A percentile compares a stretch with the other conserved stretches of the same genome.
Evolutionary conservation across 352 stramenopile species (phyloP).

Genomic region (Pythium dissotocum): DNA sequence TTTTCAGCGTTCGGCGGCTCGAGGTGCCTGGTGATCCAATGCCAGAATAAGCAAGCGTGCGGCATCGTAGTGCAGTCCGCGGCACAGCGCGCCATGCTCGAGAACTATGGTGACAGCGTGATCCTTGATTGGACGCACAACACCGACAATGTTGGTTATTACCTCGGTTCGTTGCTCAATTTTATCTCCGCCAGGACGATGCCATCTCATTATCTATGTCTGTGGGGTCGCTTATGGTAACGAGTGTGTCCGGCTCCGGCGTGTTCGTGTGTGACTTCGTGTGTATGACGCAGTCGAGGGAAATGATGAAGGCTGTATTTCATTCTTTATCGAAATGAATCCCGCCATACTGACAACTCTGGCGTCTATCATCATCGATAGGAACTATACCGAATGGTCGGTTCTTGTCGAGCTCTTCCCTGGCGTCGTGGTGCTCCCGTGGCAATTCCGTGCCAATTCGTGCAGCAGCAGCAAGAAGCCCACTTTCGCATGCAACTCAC

Average conservation of each 20-base stretch:
- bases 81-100: not conserved
- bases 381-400: conserved; percentile 1
- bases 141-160: conserved; percentile 9
- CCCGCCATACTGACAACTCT: not conserved
- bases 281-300: not conserved
- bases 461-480: not conserved
- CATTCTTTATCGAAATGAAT: not conserved
- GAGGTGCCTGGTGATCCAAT: not conserved
- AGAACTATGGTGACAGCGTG: not conserved
- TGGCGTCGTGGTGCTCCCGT: too few relatives aligned
- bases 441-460: not conserved
- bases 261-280: not conserved
- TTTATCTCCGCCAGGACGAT: too few relatives aligned
- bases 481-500: not conserved
- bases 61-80: not conserved
- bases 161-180: conserved; percentile 2
- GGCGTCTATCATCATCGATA: not conserved
- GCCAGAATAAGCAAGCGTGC: not conserved
- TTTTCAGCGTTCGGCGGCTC: not conserved
- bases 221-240: conserved; percentile 3
- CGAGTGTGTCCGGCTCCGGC: not conserved
- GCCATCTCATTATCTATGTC: not conserved
- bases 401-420: not conserved
- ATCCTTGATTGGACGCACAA: conserved; percentile 13
- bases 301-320: not conserved